Conservation (phyloP, 176 grass and related monocot species). For the Bonia amplexicaulis region DNA sequence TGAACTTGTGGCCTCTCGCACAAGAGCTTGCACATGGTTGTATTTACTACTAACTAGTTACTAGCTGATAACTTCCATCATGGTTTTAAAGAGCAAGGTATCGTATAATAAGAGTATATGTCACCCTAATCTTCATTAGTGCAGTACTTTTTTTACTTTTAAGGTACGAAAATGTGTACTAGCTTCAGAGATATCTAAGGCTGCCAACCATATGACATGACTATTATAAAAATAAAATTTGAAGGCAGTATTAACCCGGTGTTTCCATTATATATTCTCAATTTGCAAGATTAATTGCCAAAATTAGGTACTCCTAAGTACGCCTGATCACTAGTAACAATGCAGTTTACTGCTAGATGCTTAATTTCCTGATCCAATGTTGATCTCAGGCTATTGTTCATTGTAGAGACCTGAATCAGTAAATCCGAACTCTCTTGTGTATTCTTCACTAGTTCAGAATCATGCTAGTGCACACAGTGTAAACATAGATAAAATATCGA, state of each 20-base stretch:
- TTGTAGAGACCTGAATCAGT: not conserved
- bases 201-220: not conserved
- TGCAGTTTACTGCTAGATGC: not conserved
- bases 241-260: not conserved
- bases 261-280: not conserved
- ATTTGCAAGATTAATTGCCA: not conserved
- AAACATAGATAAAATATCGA: no score
- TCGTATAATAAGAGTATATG: not conserved
- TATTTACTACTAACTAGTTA: not conserved
- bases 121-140: not conserved
- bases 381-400: not conserved
- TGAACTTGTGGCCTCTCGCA: not conserved
- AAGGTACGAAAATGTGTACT: not conserved
- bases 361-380: slow-evolving; percentile 19
- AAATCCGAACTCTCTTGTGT: no score
- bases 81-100: not conserved
- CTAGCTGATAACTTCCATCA: not conserved
- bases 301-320: not conserved
- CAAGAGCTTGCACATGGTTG: not conserved
- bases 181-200: not conserved
- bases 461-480: no score
- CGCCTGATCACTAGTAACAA: not conserved
- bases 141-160: not conserved
- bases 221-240: not conserved
- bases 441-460: no score